Evolutionary conservation across 2,329 filamentous ascomycete species (phyloP).

Genomic region (Berkeleyomyces basicola): DNA sequence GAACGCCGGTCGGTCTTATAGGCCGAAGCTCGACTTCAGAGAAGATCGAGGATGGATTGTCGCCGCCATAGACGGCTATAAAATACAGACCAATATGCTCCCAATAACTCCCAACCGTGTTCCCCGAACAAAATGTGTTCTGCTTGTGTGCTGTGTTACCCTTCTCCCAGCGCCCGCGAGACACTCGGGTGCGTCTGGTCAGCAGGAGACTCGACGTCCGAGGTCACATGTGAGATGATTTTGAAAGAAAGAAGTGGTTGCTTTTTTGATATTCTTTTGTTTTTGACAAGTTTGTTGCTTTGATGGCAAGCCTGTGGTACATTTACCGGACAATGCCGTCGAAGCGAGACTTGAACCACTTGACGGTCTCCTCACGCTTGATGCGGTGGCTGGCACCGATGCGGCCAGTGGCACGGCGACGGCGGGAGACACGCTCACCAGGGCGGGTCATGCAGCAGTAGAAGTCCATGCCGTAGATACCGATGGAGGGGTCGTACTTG

Average conservation of each 20-base stretch:
- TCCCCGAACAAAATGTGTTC: constrained; percentile 12
- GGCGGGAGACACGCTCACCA: constrained; percentile 93
- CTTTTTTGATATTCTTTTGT: constrained; percentile 11
- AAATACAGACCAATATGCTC: constrained; percentile 19
- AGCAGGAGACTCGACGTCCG: constrained; percentile 9
- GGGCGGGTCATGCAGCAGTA: constrained; percentile 99
- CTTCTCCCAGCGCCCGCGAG: constrained; percentile 9
- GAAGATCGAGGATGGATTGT: constrained; percentile 37
- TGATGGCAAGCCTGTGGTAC: constrained; percentile 16
- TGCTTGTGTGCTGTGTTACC: constrained; percentile 18
- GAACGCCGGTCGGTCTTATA: constrained; percentile 55
- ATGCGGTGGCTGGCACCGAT: constrained; percentile 86
- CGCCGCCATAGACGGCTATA: constrained; percentile 27
- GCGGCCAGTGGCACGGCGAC: constrained; percentile 72
- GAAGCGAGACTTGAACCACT: constrained; percentile 87
- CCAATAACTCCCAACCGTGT: constrained; percentile 17
- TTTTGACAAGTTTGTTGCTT: constrained; percentile 6
- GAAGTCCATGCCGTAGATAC: constrained; percentile 99
- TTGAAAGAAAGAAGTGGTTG: constrained; percentile 12
- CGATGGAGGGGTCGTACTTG: constrained; percentile 98
- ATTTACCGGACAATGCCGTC: constrained; percentile 97
- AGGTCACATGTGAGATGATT: constrained; percentile 13
- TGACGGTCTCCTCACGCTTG: constrained; percentile 87
- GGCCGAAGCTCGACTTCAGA: constrained; percentile 45
- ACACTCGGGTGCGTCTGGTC: constrained; percentile 12